Conservation (phyloP, 2,329 filamentous ascomycete species). For the Pseudocercospora cruenta region DNA sequence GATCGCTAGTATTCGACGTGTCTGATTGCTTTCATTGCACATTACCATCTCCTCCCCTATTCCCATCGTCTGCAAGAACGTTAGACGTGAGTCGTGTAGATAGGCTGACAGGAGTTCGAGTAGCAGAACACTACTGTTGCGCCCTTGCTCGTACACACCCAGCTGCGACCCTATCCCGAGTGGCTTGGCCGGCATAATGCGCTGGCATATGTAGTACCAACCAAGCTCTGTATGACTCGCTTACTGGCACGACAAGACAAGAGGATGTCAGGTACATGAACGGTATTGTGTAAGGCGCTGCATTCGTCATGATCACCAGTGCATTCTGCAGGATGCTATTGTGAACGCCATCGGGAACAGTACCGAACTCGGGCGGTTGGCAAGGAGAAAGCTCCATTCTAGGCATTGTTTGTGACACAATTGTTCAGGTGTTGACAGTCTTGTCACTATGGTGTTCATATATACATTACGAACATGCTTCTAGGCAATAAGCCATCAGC, state of each 20-base stretch:
- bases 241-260: not conserved
- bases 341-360: not conserved
- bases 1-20: no score
- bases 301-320: conserved; percentile 1
- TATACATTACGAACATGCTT: conserved; percentile 27
- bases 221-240: not conserved
- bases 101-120: no score
- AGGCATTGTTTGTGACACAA: not conserved
- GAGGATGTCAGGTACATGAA: no score
- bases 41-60: not conserved
- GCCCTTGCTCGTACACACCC: not conserved
- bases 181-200: not conserved
- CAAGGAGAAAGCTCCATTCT: not conserved
- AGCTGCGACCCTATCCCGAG: not conserved
- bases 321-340: not conserved
- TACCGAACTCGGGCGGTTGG: not conserved
- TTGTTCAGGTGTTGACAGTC: not conserved
- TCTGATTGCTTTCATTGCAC: no score
- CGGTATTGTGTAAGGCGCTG: not conserved
- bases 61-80: not conserved
- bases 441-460: conserved; percentile 9
- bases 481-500: not conserved
- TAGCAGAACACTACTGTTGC: not conserved
- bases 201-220: conserved; percentile 4
- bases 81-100: no score